Evolutionary conservation across 495 filamentous ascomycete genomes (phyloP).

Genomic region (Annulohypoxylon bovei): DNA sequence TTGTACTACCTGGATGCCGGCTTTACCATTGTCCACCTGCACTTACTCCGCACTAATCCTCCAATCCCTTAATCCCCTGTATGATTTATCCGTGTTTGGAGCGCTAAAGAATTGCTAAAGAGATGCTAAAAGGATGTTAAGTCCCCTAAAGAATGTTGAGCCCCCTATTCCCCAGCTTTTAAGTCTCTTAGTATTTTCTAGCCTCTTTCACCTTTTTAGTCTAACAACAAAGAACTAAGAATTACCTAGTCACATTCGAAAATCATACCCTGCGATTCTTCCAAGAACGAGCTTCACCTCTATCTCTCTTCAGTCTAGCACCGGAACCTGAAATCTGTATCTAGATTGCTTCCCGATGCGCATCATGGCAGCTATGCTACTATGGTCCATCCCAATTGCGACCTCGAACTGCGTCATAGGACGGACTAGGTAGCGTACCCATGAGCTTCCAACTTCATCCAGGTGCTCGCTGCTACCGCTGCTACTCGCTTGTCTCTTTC

Average conservation of each 20-base stretch:
- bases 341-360: slow-evolving; percentile 27
- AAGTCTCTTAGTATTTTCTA: not conserved
- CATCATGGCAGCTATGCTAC: slow-evolving; percentile 9
- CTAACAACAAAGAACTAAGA: not conserved
- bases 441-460: slow-evolving; percentile 21
- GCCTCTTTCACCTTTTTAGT: not conserved
- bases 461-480: not conserved
- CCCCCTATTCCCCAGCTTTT: not conserved
- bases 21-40: not conserved
- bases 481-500: not conserved
- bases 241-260: not conserved
- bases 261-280: not conserved
- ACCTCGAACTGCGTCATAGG: slow-evolving; percentile 24
- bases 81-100: not conserved
- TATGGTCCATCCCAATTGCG: slow-evolving; percentile 2
- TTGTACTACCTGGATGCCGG: not conserved
- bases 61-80: not conserved
- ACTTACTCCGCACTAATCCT: slow-evolving; percentile 1
- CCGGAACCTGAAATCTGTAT: slow-evolving; percentile 39
- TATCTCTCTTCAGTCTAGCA: slow-evolving; percentile 30
- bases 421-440: not conserved
- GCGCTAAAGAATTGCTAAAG: not conserved
- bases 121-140: not conserved
- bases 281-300: not conserved
- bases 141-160: not conserved